These are phyloP conservation scores for Helenozyma baotianmanensis DNA, from an alignment of 805 yeast species.

Conservation along the genomic window DNA sequence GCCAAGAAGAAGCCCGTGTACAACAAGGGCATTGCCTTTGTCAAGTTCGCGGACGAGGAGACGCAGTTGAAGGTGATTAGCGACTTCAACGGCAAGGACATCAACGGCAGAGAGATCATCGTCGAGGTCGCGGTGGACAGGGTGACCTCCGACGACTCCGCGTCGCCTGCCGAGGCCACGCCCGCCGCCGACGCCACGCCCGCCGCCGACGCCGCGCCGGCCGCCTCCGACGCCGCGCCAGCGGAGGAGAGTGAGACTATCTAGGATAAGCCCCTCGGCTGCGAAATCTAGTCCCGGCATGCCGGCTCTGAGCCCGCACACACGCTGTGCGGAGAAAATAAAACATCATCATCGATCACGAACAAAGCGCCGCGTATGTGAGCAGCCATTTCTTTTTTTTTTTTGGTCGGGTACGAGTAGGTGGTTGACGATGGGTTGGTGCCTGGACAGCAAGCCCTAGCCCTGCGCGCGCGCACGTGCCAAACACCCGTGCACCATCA, in stretches of 20 bases:
- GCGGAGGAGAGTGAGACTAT: not conserved
- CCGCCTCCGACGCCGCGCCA: not conserved
- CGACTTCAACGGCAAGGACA: conserved; percentile 57
- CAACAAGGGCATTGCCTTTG: conserved; percentile 64
- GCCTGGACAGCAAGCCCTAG: conserved; percentile 8
- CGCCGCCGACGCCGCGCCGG: conserved; percentile 1
- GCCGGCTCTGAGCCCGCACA: no score
- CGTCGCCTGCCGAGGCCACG: conserved; percentile 1
- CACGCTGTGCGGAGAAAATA: no score
- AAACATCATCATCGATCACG: no score
- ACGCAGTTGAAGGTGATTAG: conserved; percentile 69
- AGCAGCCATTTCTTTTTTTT: no score
- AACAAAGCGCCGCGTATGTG: no score
- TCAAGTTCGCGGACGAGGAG: conserved; percentile 55
- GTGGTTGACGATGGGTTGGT: no score
- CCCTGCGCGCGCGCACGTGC: conserved; percentile 16
- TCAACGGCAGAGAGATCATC: conserved; percentile 61
- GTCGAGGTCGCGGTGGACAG: conserved; percentile 74
- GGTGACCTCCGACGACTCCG: conserved; percentile 23
- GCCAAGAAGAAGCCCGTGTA: conserved; percentile 39
- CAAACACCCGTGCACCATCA: not conserved
- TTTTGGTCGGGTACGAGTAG: no score
- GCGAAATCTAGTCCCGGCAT: no score
- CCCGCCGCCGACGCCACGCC: not conserved
- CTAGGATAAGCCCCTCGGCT: not conserved